Evolutionary conservation across 2,329 filamentous ascomycete genomes (phyloP).

Genomic region (Botrytis medusae): DNA sequence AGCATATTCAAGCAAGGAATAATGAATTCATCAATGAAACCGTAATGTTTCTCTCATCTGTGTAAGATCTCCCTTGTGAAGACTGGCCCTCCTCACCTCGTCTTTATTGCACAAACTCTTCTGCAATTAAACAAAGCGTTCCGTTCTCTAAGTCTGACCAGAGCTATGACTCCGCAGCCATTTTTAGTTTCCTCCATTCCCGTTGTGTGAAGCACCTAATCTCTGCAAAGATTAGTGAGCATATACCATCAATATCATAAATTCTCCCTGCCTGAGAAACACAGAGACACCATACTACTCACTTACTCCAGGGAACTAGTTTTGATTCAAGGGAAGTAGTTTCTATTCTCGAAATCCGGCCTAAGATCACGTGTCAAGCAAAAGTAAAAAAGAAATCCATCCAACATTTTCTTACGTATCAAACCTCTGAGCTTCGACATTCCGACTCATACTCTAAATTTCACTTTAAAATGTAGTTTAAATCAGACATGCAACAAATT

Average conservation of each 20-base stretch:
- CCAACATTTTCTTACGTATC: accelerated
- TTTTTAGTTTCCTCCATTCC: not conserved
- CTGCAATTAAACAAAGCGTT: not conserved
- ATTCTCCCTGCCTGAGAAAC: not conserved
- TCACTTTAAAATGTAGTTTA: not conserved
- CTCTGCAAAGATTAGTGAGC: not conserved
- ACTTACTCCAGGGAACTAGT: not conserved
- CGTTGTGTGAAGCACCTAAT: not conserved
- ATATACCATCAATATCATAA: not conserved
- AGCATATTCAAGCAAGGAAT: not conserved
- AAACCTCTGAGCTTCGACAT: not conserved
- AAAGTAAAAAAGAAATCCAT: accelerated
- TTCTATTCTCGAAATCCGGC: accelerated
- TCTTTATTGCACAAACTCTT: not conserved
- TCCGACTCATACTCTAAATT: not conserved
- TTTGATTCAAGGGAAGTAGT: not conserved
- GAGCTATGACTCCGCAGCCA: not conserved
- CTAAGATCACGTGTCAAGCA: not conserved
- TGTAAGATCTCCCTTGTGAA: not conserved
- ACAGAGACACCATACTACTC: not conserved
- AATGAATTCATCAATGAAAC: not conserved
- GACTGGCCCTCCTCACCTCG: not conserved
- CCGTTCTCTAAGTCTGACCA: not conserved
- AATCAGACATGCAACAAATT: not conserved
- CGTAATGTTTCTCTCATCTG: not conserved